Evolutionary conservation across 2,329 filamentous ascomycete species (phyloP).

Genomic region (Fragosphaeria purpurea): DNA sequence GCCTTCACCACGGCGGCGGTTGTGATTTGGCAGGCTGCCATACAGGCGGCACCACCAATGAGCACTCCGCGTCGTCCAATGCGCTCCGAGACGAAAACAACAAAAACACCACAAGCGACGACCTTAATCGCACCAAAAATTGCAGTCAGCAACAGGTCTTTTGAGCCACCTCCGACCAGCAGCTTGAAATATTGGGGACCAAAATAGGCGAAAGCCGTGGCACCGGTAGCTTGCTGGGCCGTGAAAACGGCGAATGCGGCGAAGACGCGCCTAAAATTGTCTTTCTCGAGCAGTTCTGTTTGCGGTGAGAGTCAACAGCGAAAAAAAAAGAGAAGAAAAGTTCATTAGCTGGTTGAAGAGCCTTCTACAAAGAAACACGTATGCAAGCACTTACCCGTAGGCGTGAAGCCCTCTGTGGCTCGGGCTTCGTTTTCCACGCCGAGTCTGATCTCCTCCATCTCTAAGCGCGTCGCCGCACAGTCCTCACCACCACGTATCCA

Average conservation of each 20-base stretch:
- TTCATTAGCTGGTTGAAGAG: not conserved
- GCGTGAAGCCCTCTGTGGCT: slow-evolving; percentile 32
- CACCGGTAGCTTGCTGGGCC: slow-evolving; percentile 42
- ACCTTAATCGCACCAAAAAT: slow-evolving; percentile 46
- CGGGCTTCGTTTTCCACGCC: slow-evolving; percentile 35
- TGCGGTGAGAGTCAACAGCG: not conserved
- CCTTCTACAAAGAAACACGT: not conserved
- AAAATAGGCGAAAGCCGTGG: slow-evolving; percentile 45
- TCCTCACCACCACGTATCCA: slow-evolving; percentile 41
- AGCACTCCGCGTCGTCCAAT: slow-evolving; percentile 32
- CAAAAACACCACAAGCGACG: slow-evolving; percentile 36
- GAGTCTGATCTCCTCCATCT: slow-evolving; percentile 40
- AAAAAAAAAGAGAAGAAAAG: not conserved
- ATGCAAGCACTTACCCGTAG: slow-evolving; percentile 15
- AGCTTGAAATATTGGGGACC: slow-evolving; percentile 44
- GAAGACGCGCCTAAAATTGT: slow-evolving; percentile 33
- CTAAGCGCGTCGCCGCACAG: slow-evolving; percentile 13
- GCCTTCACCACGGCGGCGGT: slow-evolving; percentile 34
- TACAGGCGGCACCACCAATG: slow-evolving; percentile 31
- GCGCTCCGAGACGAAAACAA: slow-evolving; percentile 42
- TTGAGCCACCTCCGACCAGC: slow-evolving; percentile 34
- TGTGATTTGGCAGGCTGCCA: slow-evolving; percentile 34
- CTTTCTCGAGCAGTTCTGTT: slow-evolving; percentile 32
- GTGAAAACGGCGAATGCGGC: slow-evolving; percentile 37
- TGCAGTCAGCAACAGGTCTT: slow-evolving; percentile 37